These are phyloP conservation scores for Coelastrella sp. DNA, from an alignment of 139 green algal genomes.

Conservation along the genomic window DNA sequence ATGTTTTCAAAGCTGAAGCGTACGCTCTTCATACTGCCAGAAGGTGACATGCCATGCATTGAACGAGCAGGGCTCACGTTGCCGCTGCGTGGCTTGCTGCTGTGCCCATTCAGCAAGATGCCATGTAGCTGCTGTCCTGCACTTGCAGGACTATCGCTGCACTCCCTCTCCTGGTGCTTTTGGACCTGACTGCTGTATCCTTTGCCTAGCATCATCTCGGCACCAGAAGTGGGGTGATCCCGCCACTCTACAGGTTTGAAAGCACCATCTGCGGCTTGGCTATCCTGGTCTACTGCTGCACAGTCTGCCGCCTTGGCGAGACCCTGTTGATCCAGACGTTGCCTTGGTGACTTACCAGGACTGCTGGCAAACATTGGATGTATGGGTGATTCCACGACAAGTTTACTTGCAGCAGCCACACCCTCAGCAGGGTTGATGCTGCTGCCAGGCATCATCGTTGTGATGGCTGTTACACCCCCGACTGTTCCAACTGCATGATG, in stretches of 20 bases:
- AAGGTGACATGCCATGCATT: background rate
- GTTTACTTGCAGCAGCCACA: background rate
- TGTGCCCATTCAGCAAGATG: constrained; percentile 18
- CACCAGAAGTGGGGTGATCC: too few species aligned
- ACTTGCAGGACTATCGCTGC: constrained; percentile 23
- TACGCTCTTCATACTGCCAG: constrained; percentile 37
- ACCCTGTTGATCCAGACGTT: too few species aligned
- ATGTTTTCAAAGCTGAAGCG: constrained; percentile 4
- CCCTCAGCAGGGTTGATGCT: background rate
- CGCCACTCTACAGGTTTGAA: too few species aligned
- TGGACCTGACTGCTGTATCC: background rate
- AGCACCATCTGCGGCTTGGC: background rate
- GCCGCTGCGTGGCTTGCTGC: constrained; percentile 8
- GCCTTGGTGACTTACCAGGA: background rate
- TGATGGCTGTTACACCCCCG: background rate
- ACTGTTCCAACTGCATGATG: background rate
- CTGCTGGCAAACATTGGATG: constrained; percentile 22
- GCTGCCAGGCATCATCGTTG: background rate
- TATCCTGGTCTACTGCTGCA: background rate
- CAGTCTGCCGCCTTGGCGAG: too few species aligned
- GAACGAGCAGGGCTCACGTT: background rate
- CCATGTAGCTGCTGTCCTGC: constrained; percentile 1
- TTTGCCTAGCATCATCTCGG: background rate
- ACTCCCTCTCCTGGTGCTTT: background rate
- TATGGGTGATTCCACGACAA: background rate